Evolutionary conservation across 2,329 filamentous ascomycete genomes (phyloP).

Genomic region (Pseudocercospora cruenta): DNA sequence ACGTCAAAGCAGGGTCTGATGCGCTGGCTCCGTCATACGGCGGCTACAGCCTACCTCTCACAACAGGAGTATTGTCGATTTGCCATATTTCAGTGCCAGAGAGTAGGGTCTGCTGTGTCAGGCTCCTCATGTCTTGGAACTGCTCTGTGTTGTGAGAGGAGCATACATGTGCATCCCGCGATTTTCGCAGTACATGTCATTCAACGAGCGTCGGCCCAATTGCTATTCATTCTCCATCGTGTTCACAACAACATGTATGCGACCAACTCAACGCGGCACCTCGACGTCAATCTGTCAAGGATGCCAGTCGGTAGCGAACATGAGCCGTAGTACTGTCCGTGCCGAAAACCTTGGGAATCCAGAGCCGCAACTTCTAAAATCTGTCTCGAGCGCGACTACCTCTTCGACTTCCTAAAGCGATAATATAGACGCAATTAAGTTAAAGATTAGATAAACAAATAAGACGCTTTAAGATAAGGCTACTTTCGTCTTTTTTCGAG

Average conservation of each 20-base stretch:
- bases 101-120: neutral
- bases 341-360: no score
- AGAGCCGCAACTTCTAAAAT: no score
- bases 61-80: neutral
- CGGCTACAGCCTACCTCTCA: slow-evolving; percentile 3
- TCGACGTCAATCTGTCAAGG: neutral
- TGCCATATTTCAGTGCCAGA: neutral
- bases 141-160: neutral
- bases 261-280: neutral
- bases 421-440: no score
- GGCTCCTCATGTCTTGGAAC: neutral
- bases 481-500: no score
- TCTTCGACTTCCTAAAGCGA: no score
- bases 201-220: neutral
- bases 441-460: no score
- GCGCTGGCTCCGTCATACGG: neutral
- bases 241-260: neutral
- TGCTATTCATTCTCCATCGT: neutral
- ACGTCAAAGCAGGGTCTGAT: slow-evolving; percentile 7
- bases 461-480: no score
- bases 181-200: neutral
- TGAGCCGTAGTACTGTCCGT: neutral
- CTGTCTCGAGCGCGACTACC: no score
- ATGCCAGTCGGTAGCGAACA: neutral
- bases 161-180: neutral